These are phyloP conservation scores for Vitis rupestris DNA, from an alignment of 164 flowering plant genomes.

Conservation along the genomic window DNA sequence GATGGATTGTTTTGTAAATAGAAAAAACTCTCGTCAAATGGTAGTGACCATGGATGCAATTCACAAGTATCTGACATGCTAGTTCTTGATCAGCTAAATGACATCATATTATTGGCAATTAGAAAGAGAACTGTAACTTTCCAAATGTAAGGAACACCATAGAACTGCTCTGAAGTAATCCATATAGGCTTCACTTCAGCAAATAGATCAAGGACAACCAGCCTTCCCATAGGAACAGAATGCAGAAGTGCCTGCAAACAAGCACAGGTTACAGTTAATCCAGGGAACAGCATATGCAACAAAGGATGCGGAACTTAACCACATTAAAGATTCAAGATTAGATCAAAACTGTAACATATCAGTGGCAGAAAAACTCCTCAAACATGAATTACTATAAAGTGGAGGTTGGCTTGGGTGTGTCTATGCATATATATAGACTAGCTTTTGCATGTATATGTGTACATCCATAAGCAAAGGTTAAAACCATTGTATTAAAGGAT, in stretches of 20 bases:
- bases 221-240: slow-evolving; percentile 70
- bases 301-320: background rate
- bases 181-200: slow-evolving; percentile 83
- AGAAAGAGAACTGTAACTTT: slow-evolving; percentile 21
- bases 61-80: background rate
- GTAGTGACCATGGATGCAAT: background rate
- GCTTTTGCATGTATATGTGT: too few relatives aligned
- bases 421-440: too few relatives aligned
- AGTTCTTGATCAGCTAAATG: background rate
- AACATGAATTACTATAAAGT: background rate
- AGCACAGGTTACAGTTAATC: slow-evolving; percentile 6
- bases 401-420: background rate
- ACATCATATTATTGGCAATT: background rate
- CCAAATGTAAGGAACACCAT: slow-evolving; percentile 84
- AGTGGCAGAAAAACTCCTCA: background rate
- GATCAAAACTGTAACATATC: background rate
- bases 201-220: slow-evolving; percentile 79
- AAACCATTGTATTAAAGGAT: too few relatives aligned
- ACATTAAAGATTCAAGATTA: background rate
- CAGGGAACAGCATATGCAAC: background rate
- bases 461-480: too few relatives aligned
- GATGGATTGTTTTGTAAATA: background rate
- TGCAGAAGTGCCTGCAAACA: slow-evolving; percentile 70
- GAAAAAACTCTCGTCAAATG: background rate
- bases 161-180: slow-evolving; percentile 67